These are phyloP conservation scores for Rhizopus delemar DNA, from an alignment of 371 early-diverging fungal species.

Conservation along the genomic window DNA sequence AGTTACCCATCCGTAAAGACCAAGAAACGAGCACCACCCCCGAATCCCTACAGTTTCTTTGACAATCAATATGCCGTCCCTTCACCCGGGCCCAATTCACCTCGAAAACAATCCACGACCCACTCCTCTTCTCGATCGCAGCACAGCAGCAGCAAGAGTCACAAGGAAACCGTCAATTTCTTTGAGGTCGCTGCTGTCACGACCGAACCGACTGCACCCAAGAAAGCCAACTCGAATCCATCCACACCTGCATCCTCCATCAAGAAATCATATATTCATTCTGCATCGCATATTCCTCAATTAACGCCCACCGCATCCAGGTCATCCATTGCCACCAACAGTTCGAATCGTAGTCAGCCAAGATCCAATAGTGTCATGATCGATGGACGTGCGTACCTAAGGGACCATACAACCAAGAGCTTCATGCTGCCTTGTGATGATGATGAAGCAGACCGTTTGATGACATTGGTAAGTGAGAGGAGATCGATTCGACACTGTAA, in stretches of 20 bases:
- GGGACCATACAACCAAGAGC: conserved; percentile 10
- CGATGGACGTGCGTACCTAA: conserved; percentile 15
- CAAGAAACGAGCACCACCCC: not conserved
- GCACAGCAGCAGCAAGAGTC: not conserved
- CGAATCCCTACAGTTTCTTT: conserved; percentile 23
- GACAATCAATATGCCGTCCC: conserved; percentile 12
- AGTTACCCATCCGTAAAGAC: conserved; percentile 5
- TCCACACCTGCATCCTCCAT: conserved; percentile 14
- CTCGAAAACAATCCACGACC: conserved; percentile 11
- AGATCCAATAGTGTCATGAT: conserved; percentile 5
- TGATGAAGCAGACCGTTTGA: conserved; percentile 45
- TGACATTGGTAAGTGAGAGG: conserved; percentile 35
- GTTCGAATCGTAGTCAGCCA: not conserved
- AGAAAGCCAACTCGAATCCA: conserved; percentile 11
- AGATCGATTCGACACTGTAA: not conserved
- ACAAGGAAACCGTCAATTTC: conserved; percentile 13
- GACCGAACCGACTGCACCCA: conserved; percentile 10
- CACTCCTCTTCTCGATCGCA: not conserved
- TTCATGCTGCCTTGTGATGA: conserved; percentile 40
- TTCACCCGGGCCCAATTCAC: not conserved
- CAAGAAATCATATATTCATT: conserved; percentile 14
- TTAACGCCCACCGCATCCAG: conserved; percentile 4
- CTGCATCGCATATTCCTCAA: conserved; percentile 2
- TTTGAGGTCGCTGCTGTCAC: conserved; percentile 26
- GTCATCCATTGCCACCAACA: conserved; percentile 5